Evolutionary conservation across 163 green algal species (phyloP).

Genomic region (Picocystis sp.): DNA sequence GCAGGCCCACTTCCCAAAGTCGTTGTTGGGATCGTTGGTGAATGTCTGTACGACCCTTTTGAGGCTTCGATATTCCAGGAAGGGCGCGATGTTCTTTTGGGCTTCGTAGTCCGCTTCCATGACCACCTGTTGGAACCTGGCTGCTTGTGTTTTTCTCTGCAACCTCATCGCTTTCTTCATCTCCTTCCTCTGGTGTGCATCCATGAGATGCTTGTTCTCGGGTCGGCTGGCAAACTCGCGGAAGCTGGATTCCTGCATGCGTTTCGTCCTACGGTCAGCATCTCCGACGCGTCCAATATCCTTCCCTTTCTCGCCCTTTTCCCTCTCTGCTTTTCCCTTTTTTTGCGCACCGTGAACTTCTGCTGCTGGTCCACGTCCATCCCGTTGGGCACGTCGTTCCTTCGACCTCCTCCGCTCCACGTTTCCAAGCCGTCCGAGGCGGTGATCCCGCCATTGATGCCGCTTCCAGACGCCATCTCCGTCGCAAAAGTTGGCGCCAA

Average conservation of each 20-base stretch:
- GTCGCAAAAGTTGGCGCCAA: too few relatives aligned
- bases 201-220: conserved; percentile 39
- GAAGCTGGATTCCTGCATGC: conserved; percentile 34
- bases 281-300: too few relatives aligned
- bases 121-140: conserved; percentile 35
- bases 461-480: too few relatives aligned
- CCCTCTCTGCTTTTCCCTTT: too few relatives aligned
- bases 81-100: conserved; percentile 35
- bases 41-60: conserved; percentile 40
- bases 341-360: too few relatives aligned
- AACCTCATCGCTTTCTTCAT: conserved; percentile 20
- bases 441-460: too few relatives aligned
- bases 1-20: conserved; percentile 43
- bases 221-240: conserved; percentile 41
- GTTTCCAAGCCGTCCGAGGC: too few relatives aligned
- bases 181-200: conserved; percentile 44
- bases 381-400: too few relatives aligned
- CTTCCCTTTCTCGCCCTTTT: too few relatives aligned
- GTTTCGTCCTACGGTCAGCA: too few relatives aligned
- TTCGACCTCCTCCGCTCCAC: too few relatives aligned
- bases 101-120: conserved; percentile 30
- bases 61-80: conserved; percentile 33
- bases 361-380: too few relatives aligned
- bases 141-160: conserved; percentile 20
- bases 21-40: conserved; percentile 31